Base-by-base conservation (phyloP, 352 stramenopile species). In the Globisporangium apiculatum region DNA sequence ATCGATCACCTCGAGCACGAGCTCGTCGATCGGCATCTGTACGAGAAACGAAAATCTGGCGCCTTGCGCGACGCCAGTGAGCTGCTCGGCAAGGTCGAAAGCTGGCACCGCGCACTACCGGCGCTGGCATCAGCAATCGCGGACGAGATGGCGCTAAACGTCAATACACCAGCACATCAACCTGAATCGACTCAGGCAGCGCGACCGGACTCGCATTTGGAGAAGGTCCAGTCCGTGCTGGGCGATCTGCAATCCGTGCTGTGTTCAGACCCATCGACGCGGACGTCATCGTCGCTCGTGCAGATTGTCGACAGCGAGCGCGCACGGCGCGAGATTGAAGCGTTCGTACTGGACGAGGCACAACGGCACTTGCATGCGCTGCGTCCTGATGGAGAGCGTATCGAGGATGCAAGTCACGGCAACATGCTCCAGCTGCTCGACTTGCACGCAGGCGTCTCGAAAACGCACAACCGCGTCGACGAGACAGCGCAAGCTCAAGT, bases 381-480 rank as follows among this genome's bases (percentile, higher is more conserved):
- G 8, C 4, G 41, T 7, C 4, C 10, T 18, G 12, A 15, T 17
- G 11, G 7, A 0, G 15, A 35, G 5, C 48, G 11, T 11, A 5
- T 5, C 8, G 35, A 47, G 1, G 51, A 50, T 7, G 15, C 35
- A 38, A 38, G 24, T 5, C 42, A 52, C 5, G 67, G 57, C 5
- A 45, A 42, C 7, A 54, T 79, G 42, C 47, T 69, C 10, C 51
- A 55, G 7, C 40, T 89, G 3, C 55, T 86, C 8, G 55, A 64
- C 36, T 56, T 86, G 2, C 72, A 77, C 24, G 69, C 82, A 4
- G 48, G 65, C 0, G 61, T 81, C 7, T 67, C 73, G 24, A 72
- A 67, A 15, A 60, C 68, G 35, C 72, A 87, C 35, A 88, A 87
- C 52, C 72, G 72, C 42, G 75, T 86, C 53, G 76, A 87, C 36